These are phyloP conservation scores for Apiospora aurea DNA, from an alignment of 2,329 filamentous ascomycete genomes.

Conservation along the genomic window DNA sequence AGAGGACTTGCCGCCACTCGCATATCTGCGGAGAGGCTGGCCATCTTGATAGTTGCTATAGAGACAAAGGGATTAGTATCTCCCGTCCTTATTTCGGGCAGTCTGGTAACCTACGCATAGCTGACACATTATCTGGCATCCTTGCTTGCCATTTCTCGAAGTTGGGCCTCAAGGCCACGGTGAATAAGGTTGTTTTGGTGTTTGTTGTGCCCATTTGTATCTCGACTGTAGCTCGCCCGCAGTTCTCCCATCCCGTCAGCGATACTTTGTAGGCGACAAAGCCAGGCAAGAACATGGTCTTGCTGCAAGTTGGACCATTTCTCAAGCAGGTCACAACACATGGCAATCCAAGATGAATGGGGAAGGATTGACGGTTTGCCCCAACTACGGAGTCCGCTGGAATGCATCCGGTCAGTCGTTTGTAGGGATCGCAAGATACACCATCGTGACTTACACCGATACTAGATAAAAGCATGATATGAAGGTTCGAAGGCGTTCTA, in stretches of 20 bases:
- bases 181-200: constrained; percentile 54
- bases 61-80: neutral
- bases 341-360: constrained; percentile 52
- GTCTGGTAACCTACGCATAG: constrained; percentile 35
- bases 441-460: constrained; percentile 46
- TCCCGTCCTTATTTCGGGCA: neutral
- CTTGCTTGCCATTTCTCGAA: constrained; percentile 48
- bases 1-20: constrained; percentile 50
- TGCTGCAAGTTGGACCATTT: constrained; percentile 44
- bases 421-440: neutral
- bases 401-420: neutral
- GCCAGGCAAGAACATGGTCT: constrained; percentile 53
- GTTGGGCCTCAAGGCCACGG: constrained; percentile 56
- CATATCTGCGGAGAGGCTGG: constrained; percentile 46
- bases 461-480: constrained; percentile 52
- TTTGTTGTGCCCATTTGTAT: constrained; percentile 38
- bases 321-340: constrained; percentile 54
- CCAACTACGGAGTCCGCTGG: neutral
- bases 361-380: constrained; percentile 31
- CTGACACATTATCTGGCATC: constrained; percentile 45
- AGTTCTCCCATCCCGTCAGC: constrained; percentile 47
- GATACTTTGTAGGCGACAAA: constrained; percentile 51
- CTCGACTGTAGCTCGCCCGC: constrained; percentile 36
- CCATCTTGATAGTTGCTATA: constrained; percentile 44
- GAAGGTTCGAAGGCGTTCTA: constrained; percentile 55